Percentiles rank a stretch among this genome's conserved stretches.
These are phyloP conservation scores for Biscogniauxia marginata DNA, from an alignment of 2,329 filamentous ascomycete genomes.

Conservation along the genomic window DNA sequence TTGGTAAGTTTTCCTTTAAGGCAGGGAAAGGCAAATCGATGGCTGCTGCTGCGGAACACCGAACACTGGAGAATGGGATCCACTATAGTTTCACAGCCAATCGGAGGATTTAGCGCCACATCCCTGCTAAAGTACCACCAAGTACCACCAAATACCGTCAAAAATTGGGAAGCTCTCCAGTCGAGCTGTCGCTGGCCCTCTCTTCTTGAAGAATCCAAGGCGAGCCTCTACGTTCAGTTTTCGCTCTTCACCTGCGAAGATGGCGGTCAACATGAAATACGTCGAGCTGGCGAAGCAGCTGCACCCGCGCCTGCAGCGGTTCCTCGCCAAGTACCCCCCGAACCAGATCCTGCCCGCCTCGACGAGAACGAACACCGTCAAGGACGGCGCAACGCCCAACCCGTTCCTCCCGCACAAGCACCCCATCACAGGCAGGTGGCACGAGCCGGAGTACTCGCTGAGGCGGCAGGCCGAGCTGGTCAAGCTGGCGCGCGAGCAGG, in stretches of 20 bases:
- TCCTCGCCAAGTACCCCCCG: slow-evolving; percentile 89
- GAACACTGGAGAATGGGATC: not conserved
- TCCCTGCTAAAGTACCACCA: slow-evolving; percentile 8
- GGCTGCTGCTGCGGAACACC: not conserved
- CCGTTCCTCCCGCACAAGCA: slow-evolving; percentile 83
- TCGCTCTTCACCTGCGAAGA: not conserved
- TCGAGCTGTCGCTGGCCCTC: slow-evolving; percentile 6
- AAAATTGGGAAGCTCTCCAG: slow-evolving; percentile 13
- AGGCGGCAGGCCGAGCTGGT: slow-evolving; percentile 88
- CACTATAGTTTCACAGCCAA: slow-evolving; percentile 9
- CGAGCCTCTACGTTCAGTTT: not conserved
- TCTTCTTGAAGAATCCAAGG: not conserved
- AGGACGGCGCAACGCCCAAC: slow-evolving; percentile 53
- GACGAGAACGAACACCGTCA: slow-evolving; percentile 33
- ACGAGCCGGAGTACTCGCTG: slow-evolving; percentile 78
- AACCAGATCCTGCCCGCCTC: slow-evolving; percentile 52
- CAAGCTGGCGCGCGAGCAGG: slow-evolving; percentile 76
- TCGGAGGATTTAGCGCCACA: slow-evolving; percentile 17
- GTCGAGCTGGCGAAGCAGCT: slow-evolving; percentile 68
- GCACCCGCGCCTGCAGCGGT: slow-evolving; percentile 74
- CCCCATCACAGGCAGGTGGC: slow-evolving; percentile 76
- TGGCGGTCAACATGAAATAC: slow-evolving; percentile 32
- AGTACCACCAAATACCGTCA: slow-evolving; percentile 6
- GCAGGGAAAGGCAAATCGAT: not conserved
- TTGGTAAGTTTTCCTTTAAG: too few relatives aligned